A percentile compares a stretch with the other conserved stretches of the same genome.
Evolutionary conservation across 192 early-diverging fungal genomes (phyloP).

Genomic region (Chytriomyces sp.): DNA sequence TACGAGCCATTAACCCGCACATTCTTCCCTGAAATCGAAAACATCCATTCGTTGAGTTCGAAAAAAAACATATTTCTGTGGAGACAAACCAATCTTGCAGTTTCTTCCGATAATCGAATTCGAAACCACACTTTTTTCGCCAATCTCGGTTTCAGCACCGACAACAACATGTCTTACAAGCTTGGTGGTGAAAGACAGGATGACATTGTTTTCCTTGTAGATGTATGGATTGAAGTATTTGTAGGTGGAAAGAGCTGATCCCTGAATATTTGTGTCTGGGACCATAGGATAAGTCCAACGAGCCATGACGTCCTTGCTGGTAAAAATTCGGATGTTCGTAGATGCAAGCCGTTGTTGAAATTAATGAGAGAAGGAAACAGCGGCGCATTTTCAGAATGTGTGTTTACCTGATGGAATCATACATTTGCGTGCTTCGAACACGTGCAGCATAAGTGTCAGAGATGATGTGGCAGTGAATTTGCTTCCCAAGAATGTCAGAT

Average conservation of each 20-base stretch:
- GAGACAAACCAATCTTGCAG: conserved; percentile 66
- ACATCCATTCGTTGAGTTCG: neutral
- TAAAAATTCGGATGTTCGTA: too few relatives aligned
- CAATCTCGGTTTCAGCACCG: conserved; percentile 76
- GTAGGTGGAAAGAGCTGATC: conserved; percentile 62
- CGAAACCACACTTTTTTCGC: conserved; percentile 69
- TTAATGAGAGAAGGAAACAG: conserved; percentile 31
- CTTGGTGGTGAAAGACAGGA: conserved; percentile 64
- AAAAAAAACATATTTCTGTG: neutral
- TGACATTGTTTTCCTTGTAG: conserved; percentile 81
- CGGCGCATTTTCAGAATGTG: too few relatives aligned
- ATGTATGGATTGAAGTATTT: conserved; percentile 77
- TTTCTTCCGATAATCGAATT: conserved; percentile 85
- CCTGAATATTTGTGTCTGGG: conserved; percentile 82
- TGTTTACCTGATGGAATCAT: conserved; percentile 67
- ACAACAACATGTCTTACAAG: conserved; percentile 83
- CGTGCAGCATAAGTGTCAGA: conserved; percentile 70
- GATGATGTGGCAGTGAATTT: conserved; percentile 83
- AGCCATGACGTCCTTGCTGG: conserved; percentile 81
- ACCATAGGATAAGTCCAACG: conserved; percentile 95
- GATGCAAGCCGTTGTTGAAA: neutral
- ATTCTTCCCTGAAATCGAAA: conserved; percentile 58
- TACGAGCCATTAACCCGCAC: conserved; percentile 82
- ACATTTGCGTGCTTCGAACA: conserved; percentile 72
- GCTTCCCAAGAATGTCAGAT: conserved; percentile 84